Conservation (phyloP, 1,284 basidiomycete genomes). For the Leccinum pallidistipes region DNA sequence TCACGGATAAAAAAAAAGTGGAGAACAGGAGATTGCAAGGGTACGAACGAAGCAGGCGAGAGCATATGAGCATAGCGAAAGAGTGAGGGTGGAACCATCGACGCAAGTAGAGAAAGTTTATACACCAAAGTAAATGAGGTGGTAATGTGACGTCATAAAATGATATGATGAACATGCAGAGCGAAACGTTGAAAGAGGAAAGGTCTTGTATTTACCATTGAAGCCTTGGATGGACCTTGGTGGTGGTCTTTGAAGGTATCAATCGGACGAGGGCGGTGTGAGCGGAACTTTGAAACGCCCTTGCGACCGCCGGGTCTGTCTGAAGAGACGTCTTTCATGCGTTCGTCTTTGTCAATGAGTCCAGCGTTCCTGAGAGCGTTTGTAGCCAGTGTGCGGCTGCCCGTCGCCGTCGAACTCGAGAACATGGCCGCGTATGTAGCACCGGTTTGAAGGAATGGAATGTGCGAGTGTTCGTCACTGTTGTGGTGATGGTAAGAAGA, state of each 20-base stretch:
- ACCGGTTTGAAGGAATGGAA: neutral
- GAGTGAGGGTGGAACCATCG: conserved; percentile 12
- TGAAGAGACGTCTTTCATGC: conserved; percentile 61
- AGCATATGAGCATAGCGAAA: conserved; percentile 15
- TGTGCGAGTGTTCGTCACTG: neutral
- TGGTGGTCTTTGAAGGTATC: conserved; percentile 58
- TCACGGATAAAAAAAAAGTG: conserved; percentile 29
- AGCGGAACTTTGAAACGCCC: conserved; percentile 55
- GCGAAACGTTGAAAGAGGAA: conserved; percentile 27
- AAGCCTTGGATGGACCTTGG: conserved; percentile 43
- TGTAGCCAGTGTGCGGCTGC: conserved; percentile 55
- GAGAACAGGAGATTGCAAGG: conserved; percentile 33
- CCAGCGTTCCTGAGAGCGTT: conserved; percentile 66
- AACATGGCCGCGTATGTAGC: conserved; percentile 39
- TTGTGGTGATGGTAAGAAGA: conserved; percentile 14
- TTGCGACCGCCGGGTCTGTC: conserved; percentile 72
- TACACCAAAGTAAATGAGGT: conserved; percentile 14
- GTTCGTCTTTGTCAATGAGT: conserved; percentile 69
- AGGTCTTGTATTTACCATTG: conserved; percentile 64
- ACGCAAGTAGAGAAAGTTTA: conserved; percentile 22
- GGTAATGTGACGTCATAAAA: conserved; percentile 24
- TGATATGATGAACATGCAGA: conserved; percentile 29
- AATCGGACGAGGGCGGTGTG: conserved; percentile 57
- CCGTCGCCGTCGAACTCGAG: conserved; percentile 52
- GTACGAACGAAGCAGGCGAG: conserved; percentile 7